These are phyloP conservation scores for Westerdykella ornata DNA, from an alignment of 2,329 filamentous ascomycete species.

Conservation along the genomic window DNA sequence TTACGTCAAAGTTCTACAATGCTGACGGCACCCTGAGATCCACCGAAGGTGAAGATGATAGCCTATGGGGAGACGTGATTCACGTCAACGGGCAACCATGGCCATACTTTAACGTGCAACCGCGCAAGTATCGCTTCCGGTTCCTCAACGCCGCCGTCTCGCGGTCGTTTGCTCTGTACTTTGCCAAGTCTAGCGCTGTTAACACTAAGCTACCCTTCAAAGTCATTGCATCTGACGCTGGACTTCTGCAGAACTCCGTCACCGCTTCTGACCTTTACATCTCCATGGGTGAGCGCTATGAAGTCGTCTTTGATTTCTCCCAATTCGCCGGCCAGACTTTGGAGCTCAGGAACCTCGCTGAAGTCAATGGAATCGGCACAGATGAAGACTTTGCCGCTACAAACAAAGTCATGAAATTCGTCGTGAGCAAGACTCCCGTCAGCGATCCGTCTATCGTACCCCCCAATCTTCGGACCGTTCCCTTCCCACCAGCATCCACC, in stretches of 20 bases:
- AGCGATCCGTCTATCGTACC: conserved; percentile 22
- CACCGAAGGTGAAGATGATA: conserved; percentile 39
- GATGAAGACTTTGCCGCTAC: conserved; percentile 47
- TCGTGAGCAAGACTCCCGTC: conserved; percentile 38
- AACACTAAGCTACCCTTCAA: conserved; percentile 43
- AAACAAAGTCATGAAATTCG: conserved; percentile 34
- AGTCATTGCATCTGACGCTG: conserved; percentile 51
- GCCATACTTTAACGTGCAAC: conserved; percentile 52
- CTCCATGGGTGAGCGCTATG: conserved; percentile 52
- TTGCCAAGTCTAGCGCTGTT: conserved; percentile 29
- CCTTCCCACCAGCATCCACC: conserved; percentile 20
- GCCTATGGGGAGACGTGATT: conserved; percentile 51
- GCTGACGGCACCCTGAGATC: conserved; percentile 45
- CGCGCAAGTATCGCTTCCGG: conserved; percentile 53
- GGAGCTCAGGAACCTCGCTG: conserved; percentile 38
- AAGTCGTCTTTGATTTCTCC: conserved; percentile 53
- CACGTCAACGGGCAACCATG: conserved; percentile 55
- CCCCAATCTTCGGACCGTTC: conserved; percentile 17
- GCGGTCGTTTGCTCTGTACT: conserved; percentile 45
- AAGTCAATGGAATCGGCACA: conserved; percentile 33
- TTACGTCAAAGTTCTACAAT: conserved; percentile 50
- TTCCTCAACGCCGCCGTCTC: conserved; percentile 42
- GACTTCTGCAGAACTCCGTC: conserved; percentile 35
- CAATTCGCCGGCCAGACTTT: conserved; percentile 46
- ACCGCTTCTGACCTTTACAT: conserved; percentile 39